phyloP scores from a whole-genome alignment of 2,329 filamentous ascomycete species.

The Scytalidium lignicola region DNA sequence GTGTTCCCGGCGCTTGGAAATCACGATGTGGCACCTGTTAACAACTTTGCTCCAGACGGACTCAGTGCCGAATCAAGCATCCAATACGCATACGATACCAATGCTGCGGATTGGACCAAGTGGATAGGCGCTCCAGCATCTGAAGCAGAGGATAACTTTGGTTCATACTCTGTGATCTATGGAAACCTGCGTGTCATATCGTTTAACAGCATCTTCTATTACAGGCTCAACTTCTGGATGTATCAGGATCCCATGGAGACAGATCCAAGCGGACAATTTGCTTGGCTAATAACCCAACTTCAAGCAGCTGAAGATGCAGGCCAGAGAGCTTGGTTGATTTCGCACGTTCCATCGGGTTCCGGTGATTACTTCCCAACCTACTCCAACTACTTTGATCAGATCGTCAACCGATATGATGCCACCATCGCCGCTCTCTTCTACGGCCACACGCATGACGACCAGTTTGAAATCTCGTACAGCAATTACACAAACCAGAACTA shows the following conservation, averaged over 20 bases:
- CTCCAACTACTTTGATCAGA: constrained; percentile 29
- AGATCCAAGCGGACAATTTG: constrained; percentile 30
- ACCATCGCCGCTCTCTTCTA: constrained; percentile 29
- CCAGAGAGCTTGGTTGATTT: constrained; percentile 35
- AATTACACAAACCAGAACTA: constrained; percentile 20
- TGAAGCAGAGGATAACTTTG: constrained; percentile 24
- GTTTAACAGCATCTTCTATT: constrained; percentile 38
- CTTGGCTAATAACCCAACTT: constrained; percentile 34
- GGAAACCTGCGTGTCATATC: constrained; percentile 35
- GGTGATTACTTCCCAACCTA: constrained; percentile 32
- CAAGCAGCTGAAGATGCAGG: constrained; percentile 30
- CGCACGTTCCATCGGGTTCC: constrained; percentile 27
- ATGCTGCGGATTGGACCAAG: constrained; percentile 28
- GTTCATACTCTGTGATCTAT: constrained; percentile 31
- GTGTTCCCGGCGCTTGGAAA: constrained; percentile 35
- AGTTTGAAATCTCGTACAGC: constrained; percentile 28
- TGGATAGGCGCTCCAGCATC: constrained; percentile 28
- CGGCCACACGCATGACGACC: constrained; percentile 30
- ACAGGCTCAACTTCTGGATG: constrained; percentile 35
- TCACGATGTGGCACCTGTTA: constrained; percentile 33
- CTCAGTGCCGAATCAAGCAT: constrained; percentile 20
- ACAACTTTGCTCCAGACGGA: constrained; percentile 29
- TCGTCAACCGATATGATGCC: constrained; percentile 22
- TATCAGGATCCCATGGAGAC: constrained; percentile 32
- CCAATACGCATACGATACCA: constrained; percentile 34